These are phyloP conservation scores for Rhynchosporium agropyri DNA, from an alignment of 2,329 filamentous ascomycete species.

Conservation along the genomic window DNA sequence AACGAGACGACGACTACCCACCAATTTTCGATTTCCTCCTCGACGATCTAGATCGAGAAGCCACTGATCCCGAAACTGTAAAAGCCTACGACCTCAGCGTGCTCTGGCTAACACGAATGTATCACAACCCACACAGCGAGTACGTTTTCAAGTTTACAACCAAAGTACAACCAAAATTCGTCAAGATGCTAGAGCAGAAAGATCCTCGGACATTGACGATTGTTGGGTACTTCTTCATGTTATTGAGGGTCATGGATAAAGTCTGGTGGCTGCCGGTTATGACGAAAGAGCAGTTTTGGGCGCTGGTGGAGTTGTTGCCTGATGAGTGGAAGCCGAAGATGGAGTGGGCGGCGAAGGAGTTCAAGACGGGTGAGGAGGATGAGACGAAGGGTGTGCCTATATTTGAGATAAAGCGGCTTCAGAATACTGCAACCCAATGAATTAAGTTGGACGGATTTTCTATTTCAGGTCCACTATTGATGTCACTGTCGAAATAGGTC, in stretches of 20 bases:
- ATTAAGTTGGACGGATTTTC: not conserved
- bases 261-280: conserved; percentile 72
- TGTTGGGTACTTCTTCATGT: conserved; percentile 67
- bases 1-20: conserved; percentile 4
- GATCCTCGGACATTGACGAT: conserved; percentile 64
- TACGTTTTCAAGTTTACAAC: conserved; percentile 63
- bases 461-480: not conserved
- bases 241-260: conserved; percentile 62
- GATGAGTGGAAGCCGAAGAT: conserved; percentile 31
- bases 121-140: conserved; percentile 57
- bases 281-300: conserved; percentile 63
- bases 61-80: conserved; percentile 41
- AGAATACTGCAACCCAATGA: not conserved
- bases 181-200: conserved; percentile 59
- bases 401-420: conserved; percentile 3
- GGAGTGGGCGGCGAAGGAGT: conserved; percentile 29
- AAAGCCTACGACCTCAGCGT: conserved; percentile 63
- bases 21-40: conserved; percentile 40
- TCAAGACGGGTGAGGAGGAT: conserved; percentile 16
- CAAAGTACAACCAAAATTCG: conserved; percentile 61
- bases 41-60: conserved; percentile 38
- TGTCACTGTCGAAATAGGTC: no score
- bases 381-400: not conserved
- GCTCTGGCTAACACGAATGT: conserved; percentile 63
- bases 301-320: conserved; percentile 39